Base-by-base conservation (phyloP, 2,329 filamentous ascomycete genomes). In the Pseudogymnoascus sp. region DNA sequence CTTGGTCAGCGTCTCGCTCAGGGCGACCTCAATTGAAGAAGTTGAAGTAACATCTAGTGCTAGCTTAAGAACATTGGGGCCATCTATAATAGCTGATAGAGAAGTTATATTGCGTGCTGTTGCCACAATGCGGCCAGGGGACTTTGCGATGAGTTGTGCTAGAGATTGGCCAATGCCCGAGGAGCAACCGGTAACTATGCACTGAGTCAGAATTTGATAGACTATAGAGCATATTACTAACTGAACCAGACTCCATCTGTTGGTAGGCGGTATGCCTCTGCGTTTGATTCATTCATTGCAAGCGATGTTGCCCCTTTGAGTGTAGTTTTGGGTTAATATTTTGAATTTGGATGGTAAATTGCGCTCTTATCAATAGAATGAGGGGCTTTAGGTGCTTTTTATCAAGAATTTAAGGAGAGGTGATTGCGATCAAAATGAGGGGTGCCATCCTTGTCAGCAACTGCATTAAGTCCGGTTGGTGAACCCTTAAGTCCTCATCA, bases 11-110 rank as follows among this genome's bases (percentile, higher is more conserved):
- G 40, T n/a, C 26, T 62, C 21, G 16, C 31, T 33, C 11, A 77
- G 71, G 1, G 74, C 72, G 1, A 69, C 64, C 13, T 71, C 42
- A 3, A 75, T 70, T 2, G 69, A 74, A 26, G 76, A 26, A 14
- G 59, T 74, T 70, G 24, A 80, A 0, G 78, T 81, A 1, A 83
- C 80, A 63, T 83, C 80, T 1, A 83, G 71, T 0, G 71, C 68
- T 1, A 82, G 69, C 65, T 79, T 81, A 65, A 82, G 73, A 31
- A 81, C 70, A 59, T 74, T 75, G 60, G 69, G 42, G 26, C 13
- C 10, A 6, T 62, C 61, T 53, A 16, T 42, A 62, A 62, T 26
- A 62, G n/a, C 40, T 31, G 61, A 62, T 7, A 53, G 61, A 29
- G 61, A 53, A 11, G 40, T 14, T 16, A 21, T 29, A 35, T 53